Percentiles rank a stretch among this genome's conserved stretches.
These are phyloP conservation scores for Suhomyces kunorum DNA, from an alignment of 1,139 yeast species.

Conservation along the genomic window DNA sequence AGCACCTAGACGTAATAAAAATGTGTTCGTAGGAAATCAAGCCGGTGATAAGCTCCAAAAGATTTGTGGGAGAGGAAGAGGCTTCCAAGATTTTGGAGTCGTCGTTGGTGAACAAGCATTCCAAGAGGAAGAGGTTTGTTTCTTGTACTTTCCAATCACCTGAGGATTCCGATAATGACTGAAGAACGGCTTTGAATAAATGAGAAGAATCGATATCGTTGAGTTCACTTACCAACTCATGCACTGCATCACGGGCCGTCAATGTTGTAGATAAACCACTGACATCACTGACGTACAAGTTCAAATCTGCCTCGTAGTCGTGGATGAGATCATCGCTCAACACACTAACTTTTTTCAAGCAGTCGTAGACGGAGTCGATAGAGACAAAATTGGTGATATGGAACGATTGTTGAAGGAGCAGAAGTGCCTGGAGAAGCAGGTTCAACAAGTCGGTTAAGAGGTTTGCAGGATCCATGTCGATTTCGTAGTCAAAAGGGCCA, in stretches of 20 bases:
- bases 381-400: conserved; percentile 15
- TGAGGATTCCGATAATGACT: conserved; percentile 14
- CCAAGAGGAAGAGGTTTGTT: conserved; percentile 42
- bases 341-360: conserved; percentile 2
- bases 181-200: conserved; percentile 23
- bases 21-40: conserved; percentile 20
- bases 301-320: conserved; percentile 54
- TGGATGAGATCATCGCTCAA: conserved; percentile 19
- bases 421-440: conserved; percentile 28
- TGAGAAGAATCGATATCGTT: conserved; percentile 36
- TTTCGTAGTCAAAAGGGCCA: conserved; percentile 7
- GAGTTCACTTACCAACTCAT: conserved; percentile 51
- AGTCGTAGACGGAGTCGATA: conserved; percentile 1
- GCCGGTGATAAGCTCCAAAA: conserved; percentile 26
- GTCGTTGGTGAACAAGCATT: conserved; percentile 48
- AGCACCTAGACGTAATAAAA: conserved; percentile 46
- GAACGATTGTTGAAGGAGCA: conserved; percentile 31
- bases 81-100: conserved; percentile 29
- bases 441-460: conserved; percentile 19
- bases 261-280: conserved; percentile 58
- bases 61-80: conserved; percentile 21
- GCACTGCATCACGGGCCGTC: conserved; percentile 54
- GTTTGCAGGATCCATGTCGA: conserved; percentile 21
- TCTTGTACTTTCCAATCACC: conserved; percentile 32
- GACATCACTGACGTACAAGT: conserved; percentile 69